A percentile compares a stretch with the other conserved stretches of the same genome.
These are phyloP conservation scores for Diplotaxis tenuifolia DNA, from an alignment of 345 rosid genomes.

Conservation along the genomic window DNA sequence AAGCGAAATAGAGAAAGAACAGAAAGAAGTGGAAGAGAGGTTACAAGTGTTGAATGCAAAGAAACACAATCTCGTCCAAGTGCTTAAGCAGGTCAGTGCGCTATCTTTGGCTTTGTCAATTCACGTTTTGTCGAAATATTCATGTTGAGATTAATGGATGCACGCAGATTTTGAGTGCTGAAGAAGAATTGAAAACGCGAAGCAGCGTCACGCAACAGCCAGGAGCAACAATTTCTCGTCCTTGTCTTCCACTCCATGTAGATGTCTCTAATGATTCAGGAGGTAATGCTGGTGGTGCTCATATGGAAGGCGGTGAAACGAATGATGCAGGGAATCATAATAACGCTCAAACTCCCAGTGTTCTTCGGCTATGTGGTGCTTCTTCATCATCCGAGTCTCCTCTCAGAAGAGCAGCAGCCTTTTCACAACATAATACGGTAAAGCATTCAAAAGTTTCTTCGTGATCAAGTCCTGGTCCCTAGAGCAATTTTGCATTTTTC, in stretches of 20 bases:
- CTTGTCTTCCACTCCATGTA: slow-evolving; percentile 66
- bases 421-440: slow-evolving; percentile 63
- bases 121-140: not conserved
- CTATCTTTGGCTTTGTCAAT: not conserved
- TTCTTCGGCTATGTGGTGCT: slow-evolving; percentile 67
- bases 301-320: slow-evolving; percentile 70
- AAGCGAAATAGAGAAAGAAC: slow-evolving; percentile 53
- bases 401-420: slow-evolving; percentile 60
- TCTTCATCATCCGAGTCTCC: slow-evolving; percentile 91
- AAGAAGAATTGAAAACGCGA: slow-evolving; percentile 86
- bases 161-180: slow-evolving; percentile 69
- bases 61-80: slow-evolving; percentile 86
- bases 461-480: not conserved
- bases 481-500: not conserved
- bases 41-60: slow-evolving; percentile 69
- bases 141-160: not conserved
- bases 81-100: slow-evolving; percentile 70
- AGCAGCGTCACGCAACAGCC: slow-evolving; percentile 44
- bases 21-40: slow-evolving; percentile 66
- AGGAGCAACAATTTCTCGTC: slow-evolving; percentile 45
- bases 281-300: slow-evolving; percentile 55
- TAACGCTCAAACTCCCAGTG: slow-evolving; percentile 51
- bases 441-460: not conserved
- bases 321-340: slow-evolving; percentile 60
- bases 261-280: slow-evolving; percentile 67